Percentiles rank a stretch among this genome's conserved stretches.
These are phyloP conservation scores for Cyanidioschyzon merolae DNA, from an alignment of 23 red algal species.

Conservation along the genomic window DNA sequence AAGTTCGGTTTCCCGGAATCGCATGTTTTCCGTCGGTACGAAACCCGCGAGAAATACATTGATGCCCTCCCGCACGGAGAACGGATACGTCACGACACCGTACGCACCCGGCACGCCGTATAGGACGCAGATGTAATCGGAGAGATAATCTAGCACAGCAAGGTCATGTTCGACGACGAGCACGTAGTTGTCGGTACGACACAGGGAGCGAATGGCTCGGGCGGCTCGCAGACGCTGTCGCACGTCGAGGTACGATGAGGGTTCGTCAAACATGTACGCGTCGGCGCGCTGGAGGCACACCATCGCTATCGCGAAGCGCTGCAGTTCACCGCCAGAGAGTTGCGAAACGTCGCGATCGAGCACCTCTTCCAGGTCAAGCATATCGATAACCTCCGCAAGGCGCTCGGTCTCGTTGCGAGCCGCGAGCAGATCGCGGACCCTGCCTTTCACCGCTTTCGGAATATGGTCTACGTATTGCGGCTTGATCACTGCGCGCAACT, in stretches of 20 bases:
- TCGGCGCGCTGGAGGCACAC: constrained; percentile 74
- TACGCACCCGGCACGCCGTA: constrained; percentile 95
- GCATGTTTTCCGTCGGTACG: constrained; percentile 94
- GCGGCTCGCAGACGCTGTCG: constrained; percentile 82
- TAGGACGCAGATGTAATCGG: constrained; percentile 91
- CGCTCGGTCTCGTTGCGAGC: constrained; percentile 41
- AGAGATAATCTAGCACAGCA: constrained; percentile 94
- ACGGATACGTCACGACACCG: constrained; percentile 92
- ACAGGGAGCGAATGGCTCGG: constrained; percentile 64
- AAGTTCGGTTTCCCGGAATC: constrained; percentile 68
- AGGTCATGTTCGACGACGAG: constrained; percentile 98
- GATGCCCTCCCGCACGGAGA: constrained; percentile 95
- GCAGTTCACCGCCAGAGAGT: constrained; percentile 85
- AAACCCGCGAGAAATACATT: constrained; percentile 98
- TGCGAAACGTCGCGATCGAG: constrained; percentile 69
- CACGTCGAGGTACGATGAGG: constrained; percentile 88
- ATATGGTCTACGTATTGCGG: constrained; percentile 97
- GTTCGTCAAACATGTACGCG: constrained; percentile 98
- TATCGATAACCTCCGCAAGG: constrained; percentile 29
- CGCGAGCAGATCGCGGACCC: constrained; percentile 37
- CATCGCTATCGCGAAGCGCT: constrained; percentile 79
- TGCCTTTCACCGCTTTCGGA: constrained; percentile 70
- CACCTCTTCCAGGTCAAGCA: constrained; percentile 57
- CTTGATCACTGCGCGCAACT: constrained; percentile 93
- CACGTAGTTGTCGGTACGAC: constrained; percentile 79